Evolutionary conservation across 352 stramenopile species (phyloP).

Genomic region (Blastocystis sp.): DNA sequence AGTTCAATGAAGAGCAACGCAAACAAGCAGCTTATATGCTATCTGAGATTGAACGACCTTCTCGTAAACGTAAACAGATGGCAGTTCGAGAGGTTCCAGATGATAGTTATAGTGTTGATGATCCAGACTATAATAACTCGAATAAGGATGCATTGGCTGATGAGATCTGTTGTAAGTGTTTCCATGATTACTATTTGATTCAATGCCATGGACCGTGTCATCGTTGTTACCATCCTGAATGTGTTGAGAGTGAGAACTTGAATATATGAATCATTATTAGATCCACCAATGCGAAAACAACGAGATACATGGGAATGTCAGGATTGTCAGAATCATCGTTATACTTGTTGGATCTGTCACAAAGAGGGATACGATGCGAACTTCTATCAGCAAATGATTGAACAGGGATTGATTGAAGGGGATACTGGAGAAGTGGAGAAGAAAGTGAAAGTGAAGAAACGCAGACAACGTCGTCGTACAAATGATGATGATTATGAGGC

Average conservation of each 20-base stretch:
- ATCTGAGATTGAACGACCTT: slow-evolving; percentile 41
- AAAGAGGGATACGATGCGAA: slow-evolving; percentile 53
- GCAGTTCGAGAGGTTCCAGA: not conserved
- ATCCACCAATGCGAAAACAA: slow-evolving; percentile 36
- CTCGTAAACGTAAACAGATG: slow-evolving; percentile 43
- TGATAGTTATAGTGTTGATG: not conserved
- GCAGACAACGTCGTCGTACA: not conserved
- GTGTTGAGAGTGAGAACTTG: slow-evolving; percentile 6
- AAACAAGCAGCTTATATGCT: slow-evolving; percentile 31
- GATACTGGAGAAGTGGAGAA: not conserved
- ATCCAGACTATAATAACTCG: slow-evolving; percentile 6
- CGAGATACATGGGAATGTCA: slow-evolving; percentile 49
- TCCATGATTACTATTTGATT: slow-evolving; percentile 54
- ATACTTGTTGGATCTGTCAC: slow-evolving; percentile 50
- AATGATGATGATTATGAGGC: slow-evolving; percentile 50
- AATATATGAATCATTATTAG: not conserved
- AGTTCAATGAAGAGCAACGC: slow-evolving; percentile 46
- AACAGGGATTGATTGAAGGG: slow-evolving; percentile 20
- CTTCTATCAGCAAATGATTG: slow-evolving; percentile 55
- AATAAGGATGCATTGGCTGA: slow-evolving; percentile 19
- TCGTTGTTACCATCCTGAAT: slow-evolving; percentile 59
- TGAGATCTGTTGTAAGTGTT: slow-evolving; percentile 56
- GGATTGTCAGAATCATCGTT: slow-evolving; percentile 39
- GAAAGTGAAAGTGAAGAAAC: not conserved
- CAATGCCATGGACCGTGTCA: slow-evolving; percentile 39